Evolutionary conservation across 2,329 filamentous ascomycete species (phyloP), one percentile per base, ranked within the genome.

Genomic region (Calonectria ilicicola): DNA sequence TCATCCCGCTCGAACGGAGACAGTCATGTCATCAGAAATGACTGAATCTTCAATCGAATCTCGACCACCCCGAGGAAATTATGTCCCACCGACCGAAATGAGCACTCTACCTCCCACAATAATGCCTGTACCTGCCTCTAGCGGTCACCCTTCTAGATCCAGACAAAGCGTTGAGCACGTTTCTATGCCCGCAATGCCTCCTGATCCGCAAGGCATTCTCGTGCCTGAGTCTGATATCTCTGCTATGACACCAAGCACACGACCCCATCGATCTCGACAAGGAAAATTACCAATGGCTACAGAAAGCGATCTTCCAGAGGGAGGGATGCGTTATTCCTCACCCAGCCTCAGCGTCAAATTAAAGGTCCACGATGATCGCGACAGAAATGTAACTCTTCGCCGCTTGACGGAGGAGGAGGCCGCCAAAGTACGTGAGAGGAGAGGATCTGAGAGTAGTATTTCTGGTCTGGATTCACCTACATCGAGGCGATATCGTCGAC

Each of bases 341-440:
- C 85, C 83, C 6, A 87, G 86, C 76, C 85, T 91, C 38, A 90
- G 89, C 78, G 88, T 92, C 70, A 91, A 90, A 79, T 83, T 92
- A 69, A 90, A 89, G 78, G 85, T 92, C 58, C 88, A 91, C 74
- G 89, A 91, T 75, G 90, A 93, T 76, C 87, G 86, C 38, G 88
- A 91, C 71, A 85, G 89, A 73, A 91, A 91, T 74, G 87, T 93
- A 69, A 93, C 91, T 17, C 83, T 93, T 49, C 87, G 91, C 44
- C 86, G 90, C 42, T 83, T 93, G 27, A 92, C 91, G 0, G 90
- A 92, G 29, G 88, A 91, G 73, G 91, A 93, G 80, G 86, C 89
- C 3, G 84, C 85, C 40, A 85, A 85, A 35, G 83, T 81, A 5
- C 81, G 84, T 15, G 85, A 85, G 53, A 84, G 89, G 64, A 85